phyloP scores from a whole-genome alignment of 2,329 filamentous ascomycete genomes.

The Aspergillus amoenus region DNA sequence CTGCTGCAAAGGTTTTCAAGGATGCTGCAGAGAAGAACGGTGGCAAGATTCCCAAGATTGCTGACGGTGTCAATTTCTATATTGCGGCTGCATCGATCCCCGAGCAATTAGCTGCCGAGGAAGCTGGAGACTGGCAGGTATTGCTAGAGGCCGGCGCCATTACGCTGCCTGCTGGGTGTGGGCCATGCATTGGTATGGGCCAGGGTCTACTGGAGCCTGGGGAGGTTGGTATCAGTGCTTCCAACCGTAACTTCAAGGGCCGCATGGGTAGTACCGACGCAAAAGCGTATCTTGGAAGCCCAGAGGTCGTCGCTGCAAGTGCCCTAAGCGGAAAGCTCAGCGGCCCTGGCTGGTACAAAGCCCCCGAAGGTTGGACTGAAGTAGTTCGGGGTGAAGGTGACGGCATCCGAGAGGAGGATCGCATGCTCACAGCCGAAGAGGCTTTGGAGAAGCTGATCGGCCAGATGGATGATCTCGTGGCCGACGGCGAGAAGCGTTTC shows the following conservation, averaged over 20 bases:
- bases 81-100: constrained; percentile 79
- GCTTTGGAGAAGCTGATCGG: constrained; percentile 70
- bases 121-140: constrained; percentile 79
- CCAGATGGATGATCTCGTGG: constrained; percentile 58
- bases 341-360: constrained; percentile 76
- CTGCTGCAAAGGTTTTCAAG: constrained; percentile 81
- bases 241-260: constrained; percentile 88
- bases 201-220: constrained; percentile 76
- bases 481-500: constrained; percentile 15
- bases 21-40: constrained; percentile 64
- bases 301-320: constrained; percentile 89
- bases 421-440: constrained; percentile 66
- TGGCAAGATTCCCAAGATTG: constrained; percentile 67
- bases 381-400: constrained; percentile 69
- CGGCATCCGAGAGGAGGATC: constrained; percentile 62
- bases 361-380: constrained; percentile 64
- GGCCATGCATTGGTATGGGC: constrained; percentile 82
- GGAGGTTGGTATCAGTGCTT: constrained; percentile 82
- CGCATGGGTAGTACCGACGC: constrained; percentile 80
- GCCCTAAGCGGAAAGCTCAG: constrained; percentile 59
- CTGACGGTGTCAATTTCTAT: constrained; percentile 77
- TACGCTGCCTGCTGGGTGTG: constrained; percentile 71
- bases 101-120: constrained; percentile 77
- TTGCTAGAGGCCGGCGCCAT: constrained; percentile 78
- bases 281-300: constrained; percentile 81